phyloP scores from a whole-genome alignment of 495 filamentous ascomycete species.

The Clavariopsis aquatica region DNA sequence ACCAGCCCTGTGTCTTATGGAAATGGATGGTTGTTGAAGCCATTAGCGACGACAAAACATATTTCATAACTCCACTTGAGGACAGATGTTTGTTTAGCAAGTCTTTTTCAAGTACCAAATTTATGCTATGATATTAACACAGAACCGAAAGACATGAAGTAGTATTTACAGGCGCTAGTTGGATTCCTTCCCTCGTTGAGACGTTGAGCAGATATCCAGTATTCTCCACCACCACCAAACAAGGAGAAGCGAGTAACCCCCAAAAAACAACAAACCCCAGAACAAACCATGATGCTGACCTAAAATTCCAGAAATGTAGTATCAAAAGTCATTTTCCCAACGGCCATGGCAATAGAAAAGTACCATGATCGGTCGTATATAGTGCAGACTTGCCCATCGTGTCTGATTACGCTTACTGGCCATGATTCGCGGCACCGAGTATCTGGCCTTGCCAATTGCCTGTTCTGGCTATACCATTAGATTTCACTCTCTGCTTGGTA shows the following conservation, averaged over 20 bases:
- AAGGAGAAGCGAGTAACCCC: too few species aligned
- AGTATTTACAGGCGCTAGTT: background rate
- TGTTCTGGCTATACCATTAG: conserved; percentile 11
- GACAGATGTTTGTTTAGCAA: background rate
- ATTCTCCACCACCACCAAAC: too few species aligned
- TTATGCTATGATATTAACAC: background rate
- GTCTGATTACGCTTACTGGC: background rate
- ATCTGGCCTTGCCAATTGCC: background rate
- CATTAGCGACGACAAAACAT: background rate
- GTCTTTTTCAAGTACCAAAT: background rate
- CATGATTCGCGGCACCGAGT: background rate
- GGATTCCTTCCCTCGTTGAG: too few species aligned
- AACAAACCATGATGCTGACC: too few species aligned
- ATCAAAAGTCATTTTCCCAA: too few species aligned
- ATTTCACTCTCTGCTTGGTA: conserved; percentile 14
- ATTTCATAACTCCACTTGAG: background rate
- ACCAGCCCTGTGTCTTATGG: too few species aligned
- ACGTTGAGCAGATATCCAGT: too few species aligned
- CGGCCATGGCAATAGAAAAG: too few species aligned
- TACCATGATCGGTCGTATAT: background rate
- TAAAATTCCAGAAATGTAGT: too few species aligned
- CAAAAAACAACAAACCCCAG: too few species aligned
- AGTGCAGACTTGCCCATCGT: background rate
- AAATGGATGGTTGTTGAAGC: too few species aligned
- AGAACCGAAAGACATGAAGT: background rate